Evolutionary conservation across 768 basidiomycete species (phyloP), one percentile per base, ranked within the genome.

Genomic region (Psilocybe azurescens): DNA sequence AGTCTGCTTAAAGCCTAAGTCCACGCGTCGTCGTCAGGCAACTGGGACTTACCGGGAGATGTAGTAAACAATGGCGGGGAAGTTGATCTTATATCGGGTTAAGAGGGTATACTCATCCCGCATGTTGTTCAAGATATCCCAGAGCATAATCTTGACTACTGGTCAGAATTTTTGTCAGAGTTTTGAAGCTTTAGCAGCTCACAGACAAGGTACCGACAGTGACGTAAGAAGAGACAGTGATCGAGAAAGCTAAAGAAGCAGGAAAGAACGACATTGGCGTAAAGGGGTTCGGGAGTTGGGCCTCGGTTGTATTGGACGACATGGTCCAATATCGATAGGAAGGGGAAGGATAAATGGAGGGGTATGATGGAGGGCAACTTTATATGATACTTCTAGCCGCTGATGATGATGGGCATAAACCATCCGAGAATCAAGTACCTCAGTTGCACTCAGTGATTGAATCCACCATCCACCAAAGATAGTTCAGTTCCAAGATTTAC

Each of bases 211-310:
- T 38, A 18, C 53, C 60, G 14, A 56, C 53, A 1, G 49, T 4
- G 24, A 61, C 44, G 47, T 55, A 51, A 6, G 32, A 5, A 3
- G 53, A 36, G 18, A 61, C 28, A 14, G 60, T 61, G 2, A 61
- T 24, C 14, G 55, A 28, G 46, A 55, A 61, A 9, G 60, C 53
- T 38, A 56, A 46, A 7, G 30, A 28, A n/a, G 60, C 32, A 36
- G 60, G 60, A 8, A 61, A 48, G 36, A 56, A 61, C 9, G 60
- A 44, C 60, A 61, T 48, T 10, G 60, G 60, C 3, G 60, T 55
- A 41, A 61, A 56, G n/a, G 60, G 60, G 46, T 61, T 61, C 44
- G 44, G 60, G 9, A 61, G 24, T 7, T 47, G 44, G 14, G 38
- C 11, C 5, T 41, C 51, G 53, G 52, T 16, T 11, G 5, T 13